A percentile compares a stretch with the other conserved stretches of the same genome.
phyloP scores from a whole-genome alignment of 345 rosid genomes.

The Bretschneidera sinensis region DNA sequence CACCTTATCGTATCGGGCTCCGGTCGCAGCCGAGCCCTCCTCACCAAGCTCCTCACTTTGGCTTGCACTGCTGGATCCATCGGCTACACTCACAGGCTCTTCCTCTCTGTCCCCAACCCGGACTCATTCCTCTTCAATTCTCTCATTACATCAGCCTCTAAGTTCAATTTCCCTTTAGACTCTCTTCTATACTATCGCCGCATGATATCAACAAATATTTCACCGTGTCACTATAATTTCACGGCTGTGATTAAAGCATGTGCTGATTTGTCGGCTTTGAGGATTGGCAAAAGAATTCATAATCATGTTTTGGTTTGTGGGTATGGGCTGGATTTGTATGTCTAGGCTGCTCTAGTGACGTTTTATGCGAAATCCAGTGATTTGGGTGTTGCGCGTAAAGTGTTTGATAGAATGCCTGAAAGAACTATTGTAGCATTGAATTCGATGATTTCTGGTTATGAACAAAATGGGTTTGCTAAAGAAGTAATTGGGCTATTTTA shows the following conservation, averaged over 20 bases:
- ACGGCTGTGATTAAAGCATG: conserved; percentile 73
- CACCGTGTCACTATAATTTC: conserved; percentile 62
- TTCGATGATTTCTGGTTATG: conserved; percentile 73
- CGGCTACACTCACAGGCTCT: conserved; percentile 42
- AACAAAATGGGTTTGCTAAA: conserved; percentile 62
- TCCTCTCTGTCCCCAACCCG: conserved; percentile 48
- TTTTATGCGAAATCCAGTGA: conserved; percentile 47
- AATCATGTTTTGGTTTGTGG: conserved; percentile 52
- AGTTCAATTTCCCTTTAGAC: conserved; percentile 32
- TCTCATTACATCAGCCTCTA: conserved; percentile 55
- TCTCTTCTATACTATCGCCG: conserved; percentile 54
- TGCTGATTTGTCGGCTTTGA: conserved; percentile 44
- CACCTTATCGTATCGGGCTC: conserved; percentile 48
- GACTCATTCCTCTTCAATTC: conserved; percentile 72
- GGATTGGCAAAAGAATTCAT: conserved; percentile 51
- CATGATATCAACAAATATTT: conserved; percentile 38
- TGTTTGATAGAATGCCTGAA: conserved; percentile 66
- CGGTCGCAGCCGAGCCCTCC: conserved; percentile 53
- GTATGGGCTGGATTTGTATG: conserved; percentile 54
- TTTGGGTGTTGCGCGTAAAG: conserved; percentile 40
- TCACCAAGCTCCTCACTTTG: conserved; percentile 70
- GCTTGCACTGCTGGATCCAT: conserved; percentile 55
- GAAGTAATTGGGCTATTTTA: conserved; percentile 57
- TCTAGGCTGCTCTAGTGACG: conserved; percentile 59
- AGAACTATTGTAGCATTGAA: conserved; percentile 76